Conservation (phyloP, 208 protist genomes). For the Leishmania turanica region DNA sequence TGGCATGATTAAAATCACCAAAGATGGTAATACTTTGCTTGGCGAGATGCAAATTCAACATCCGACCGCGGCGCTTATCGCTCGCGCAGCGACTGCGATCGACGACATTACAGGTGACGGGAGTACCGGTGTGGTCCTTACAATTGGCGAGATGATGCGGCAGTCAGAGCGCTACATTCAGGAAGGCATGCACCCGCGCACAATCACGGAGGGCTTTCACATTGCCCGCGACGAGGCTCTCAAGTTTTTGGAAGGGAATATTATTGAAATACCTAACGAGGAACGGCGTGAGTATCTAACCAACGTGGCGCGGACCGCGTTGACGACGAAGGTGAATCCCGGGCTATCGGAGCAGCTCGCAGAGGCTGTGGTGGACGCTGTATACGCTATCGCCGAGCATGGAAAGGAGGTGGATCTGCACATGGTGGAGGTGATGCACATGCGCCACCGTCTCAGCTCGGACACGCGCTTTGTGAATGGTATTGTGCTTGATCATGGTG, state of each 20-base stretch:
- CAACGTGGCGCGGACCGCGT: conserved; percentile 95
- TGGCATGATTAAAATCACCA: conserved; percentile 99
- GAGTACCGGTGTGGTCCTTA: conserved; percentile 98
- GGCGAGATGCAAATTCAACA: conserved; percentile 99
- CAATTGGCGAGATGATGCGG: conserved; percentile 99
- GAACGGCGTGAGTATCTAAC: conserved; percentile 94
- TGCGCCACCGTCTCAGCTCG: conserved; percentile 97
- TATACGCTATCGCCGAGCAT: conserved; percentile 85
- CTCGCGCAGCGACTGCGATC: conserved; percentile 98
- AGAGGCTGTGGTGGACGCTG: conserved; percentile 97
- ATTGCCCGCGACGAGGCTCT: conserved; percentile 93
- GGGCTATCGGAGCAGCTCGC: conserved; percentile 86
- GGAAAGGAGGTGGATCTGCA: conserved; percentile 96
- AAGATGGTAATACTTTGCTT: conserved; percentile 99
- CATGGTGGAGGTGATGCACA: conserved; percentile 99
- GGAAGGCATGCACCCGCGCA: conserved; percentile 99
- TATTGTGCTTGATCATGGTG: conserved; percentile 99
- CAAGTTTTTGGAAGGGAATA: conserved; percentile 88
- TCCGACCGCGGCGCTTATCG: conserved; percentile 99
- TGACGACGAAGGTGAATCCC: conserved; percentile 95
- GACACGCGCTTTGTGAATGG: conserved; percentile 98
- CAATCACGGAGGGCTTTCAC: conserved; percentile 98
- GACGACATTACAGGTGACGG: conserved; percentile 99
- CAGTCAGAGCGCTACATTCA: conserved; percentile 97
- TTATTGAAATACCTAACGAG: conserved; percentile 65